Evolutionary conservation across 495 filamentous ascomycete genomes (phyloP).

Genomic region (Parathielavia appendiculata): DNA sequence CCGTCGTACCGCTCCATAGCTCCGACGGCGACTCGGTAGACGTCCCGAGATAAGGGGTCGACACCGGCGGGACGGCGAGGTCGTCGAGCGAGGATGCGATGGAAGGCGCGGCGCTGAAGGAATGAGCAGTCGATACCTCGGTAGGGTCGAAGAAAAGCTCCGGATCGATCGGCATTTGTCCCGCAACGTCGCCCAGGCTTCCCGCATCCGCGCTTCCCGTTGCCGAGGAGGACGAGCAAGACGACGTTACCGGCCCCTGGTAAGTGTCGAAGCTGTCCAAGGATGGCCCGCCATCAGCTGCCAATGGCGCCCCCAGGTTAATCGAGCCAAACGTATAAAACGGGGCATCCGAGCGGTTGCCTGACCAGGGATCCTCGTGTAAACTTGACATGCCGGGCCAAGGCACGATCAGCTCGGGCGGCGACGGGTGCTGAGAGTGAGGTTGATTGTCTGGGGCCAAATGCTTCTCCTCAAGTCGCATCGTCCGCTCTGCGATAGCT

Average conservation of each 20-base stretch:
- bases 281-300: neutral
- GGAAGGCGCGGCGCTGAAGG: conserved; percentile 23
- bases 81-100: conserved; percentile 28
- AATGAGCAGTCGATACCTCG: conserved; percentile 22
- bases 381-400: conserved; percentile 12
- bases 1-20: neutral
- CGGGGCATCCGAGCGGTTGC: conserved; percentile 7
- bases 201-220: conserved; percentile 5
- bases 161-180: conserved; percentile 29
- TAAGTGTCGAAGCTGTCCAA: neutral
- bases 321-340: conserved; percentile 1
- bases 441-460: conserved; percentile 13
- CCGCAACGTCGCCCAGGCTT: conserved; percentile 11
- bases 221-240: neutral
- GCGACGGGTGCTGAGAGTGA: conserved; percentile 16
- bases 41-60: conserved; percentile 20
- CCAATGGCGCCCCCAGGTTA: neutral
- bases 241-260: neutral
- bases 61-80: conserved; percentile 1
- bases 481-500: conserved; percentile 30
- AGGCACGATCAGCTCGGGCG: conserved; percentile 9
- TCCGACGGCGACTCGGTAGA: neutral
- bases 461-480: conserved; percentile 32
- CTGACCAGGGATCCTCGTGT: conserved; percentile 17
- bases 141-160: conserved; percentile 24